A percentile compares a stretch with the other conserved stretches of the same genome.
Conservation (phyloP, 2,329 filamentous ascomycete genomes). For the Aschersonia sp. region DNA sequence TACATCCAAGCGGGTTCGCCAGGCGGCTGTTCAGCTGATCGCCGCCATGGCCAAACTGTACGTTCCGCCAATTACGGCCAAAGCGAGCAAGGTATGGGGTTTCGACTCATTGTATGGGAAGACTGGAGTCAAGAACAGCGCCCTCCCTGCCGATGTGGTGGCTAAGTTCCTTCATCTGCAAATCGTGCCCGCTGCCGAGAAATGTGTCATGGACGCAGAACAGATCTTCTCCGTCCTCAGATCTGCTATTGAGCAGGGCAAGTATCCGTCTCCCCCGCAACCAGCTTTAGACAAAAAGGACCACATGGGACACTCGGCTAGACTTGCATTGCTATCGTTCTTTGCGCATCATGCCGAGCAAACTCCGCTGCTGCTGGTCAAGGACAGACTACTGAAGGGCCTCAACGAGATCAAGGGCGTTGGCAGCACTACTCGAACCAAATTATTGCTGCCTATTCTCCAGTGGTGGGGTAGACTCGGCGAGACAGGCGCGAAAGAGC, state of each 20-base stretch:
- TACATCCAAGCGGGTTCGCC: conserved; percentile 59
- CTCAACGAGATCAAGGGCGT: conserved; percentile 62
- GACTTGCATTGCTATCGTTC: conserved; percentile 54
- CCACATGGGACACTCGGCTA: conserved; percentile 43
- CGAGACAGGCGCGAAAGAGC: conserved; percentile 31
- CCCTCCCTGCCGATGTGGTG: conserved; percentile 42
- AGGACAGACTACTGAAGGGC: conserved; percentile 55
- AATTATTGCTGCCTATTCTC: conserved; percentile 62
- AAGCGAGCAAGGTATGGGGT: conserved; percentile 41
- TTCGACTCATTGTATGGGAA: conserved; percentile 50
- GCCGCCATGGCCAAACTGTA: conserved; percentile 39
- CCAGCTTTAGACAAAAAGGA: conserved; percentile 33
- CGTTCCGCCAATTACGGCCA: conserved; percentile 17
- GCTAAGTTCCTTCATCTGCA: conserved; percentile 49
- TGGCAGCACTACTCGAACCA: conserved; percentile 52
- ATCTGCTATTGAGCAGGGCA: conserved; percentile 23
- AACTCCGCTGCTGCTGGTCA: conserved; percentile 55
- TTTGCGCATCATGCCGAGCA: conserved; percentile 57
- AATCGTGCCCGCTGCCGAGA: conserved; percentile 66
- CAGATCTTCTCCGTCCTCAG: conserved; percentile 52
- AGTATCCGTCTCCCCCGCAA: conserved; percentile 17
- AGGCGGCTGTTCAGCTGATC: conserved; percentile 56
- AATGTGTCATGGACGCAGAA: conserved; percentile 66
- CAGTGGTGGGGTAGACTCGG: conserved; percentile 50
- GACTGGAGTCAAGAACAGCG: conserved; percentile 22